Base-by-base conservation (phyloP, 331 rosid genomes). In the Acacia pycnantha region DNA sequence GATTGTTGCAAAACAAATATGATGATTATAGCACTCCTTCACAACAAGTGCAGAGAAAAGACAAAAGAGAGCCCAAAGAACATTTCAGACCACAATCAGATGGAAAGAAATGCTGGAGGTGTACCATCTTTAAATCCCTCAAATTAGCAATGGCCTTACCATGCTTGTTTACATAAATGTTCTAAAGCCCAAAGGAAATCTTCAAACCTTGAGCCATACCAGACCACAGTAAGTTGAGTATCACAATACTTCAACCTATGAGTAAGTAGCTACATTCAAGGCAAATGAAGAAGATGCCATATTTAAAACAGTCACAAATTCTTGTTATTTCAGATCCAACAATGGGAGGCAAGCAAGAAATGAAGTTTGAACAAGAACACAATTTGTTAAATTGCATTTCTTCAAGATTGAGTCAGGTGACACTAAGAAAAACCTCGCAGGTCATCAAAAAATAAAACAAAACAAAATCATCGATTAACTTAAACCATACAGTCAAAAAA, bases 301-400 rank as follows among this genome's bases (percentile, higher is more conserved):
- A 51, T 74, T 26, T 22, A 58, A 6, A 81, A 31, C 33, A 72
- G 56, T 31, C 44, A 14, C 21, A 74, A 22, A 37, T 29, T 73
- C 72, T 54, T 15, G 29, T 6, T 61, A 31, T 40, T 10, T 33
- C 50, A 81, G 51, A 51, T 56, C 59, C 58, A 76, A 51, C 13
- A 46, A 72, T 24, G 79, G 69, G 75, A 64, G 73, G 77, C 62
- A 26, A 58, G 81, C 10, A 70, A 54, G 65, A 61, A 53, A 79
- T 6, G 14, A 7, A 73, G 15, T 21, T 19, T 46, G 74, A 26
- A 53, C 8, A 18, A 64, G 41, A 77, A 43, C 26, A 21, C 11
- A 24, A 27, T 43, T 64, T 24, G 10, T 19, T 77, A 47, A 27
- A 61, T 11, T 66, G 66, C 80, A 35, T 18, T 46, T 66, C 35